Evolutionary conservation across 768 basidiomycete genomes (phyloP), one percentile per base, ranked within the genome.

Genomic region (Lentinula sp.): DNA sequence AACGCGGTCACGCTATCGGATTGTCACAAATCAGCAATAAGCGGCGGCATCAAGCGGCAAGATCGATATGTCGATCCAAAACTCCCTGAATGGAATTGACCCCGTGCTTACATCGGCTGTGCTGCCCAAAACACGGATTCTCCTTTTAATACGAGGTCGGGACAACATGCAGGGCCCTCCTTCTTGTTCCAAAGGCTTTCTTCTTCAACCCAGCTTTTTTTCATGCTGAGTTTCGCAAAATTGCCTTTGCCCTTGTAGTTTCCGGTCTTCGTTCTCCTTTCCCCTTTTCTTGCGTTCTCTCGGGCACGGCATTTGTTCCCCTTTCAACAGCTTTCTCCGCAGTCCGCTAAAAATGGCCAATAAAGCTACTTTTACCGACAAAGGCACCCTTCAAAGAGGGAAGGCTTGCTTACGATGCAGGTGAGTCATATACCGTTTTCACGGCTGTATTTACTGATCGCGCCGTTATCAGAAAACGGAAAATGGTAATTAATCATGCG

Each of bases 331-430:
- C 57, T 46, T 60, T 60, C 12, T 60, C 59, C 49, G 59, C 59
- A 59, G 57, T 41, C 50, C 48, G 41, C 58, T 62, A n/a, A 46
- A 28, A 74, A 83, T 82, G 80, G 78, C 80, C 70, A 81, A 80
- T 68, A 81, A 80, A 69, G 73, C 75, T 20, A 53, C 36, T 52
- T 64, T 71, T 57, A 62, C 71, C 49, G 76, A 77, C 59, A 71
- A 73, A 59, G 70, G 72, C 46, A 79, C 85, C 64, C 73, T 88
- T 20, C 86, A 87, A 73, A 76, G 86, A 65, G 86, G 86, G 39
- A 87, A 86, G 72, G 86, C 86, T 57, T 88, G 86, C 76, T 76
- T 88, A 57, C 79, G 86, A 74, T 88, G 86, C 84, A 84, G 86
- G 86, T 85, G 63, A 60, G 77, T 74, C 51, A 57, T 57, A 20